Evolutionary conservation across 768 basidiomycete species (phyloP).

Genomic region (Xanthoconium stramineum): DNA sequence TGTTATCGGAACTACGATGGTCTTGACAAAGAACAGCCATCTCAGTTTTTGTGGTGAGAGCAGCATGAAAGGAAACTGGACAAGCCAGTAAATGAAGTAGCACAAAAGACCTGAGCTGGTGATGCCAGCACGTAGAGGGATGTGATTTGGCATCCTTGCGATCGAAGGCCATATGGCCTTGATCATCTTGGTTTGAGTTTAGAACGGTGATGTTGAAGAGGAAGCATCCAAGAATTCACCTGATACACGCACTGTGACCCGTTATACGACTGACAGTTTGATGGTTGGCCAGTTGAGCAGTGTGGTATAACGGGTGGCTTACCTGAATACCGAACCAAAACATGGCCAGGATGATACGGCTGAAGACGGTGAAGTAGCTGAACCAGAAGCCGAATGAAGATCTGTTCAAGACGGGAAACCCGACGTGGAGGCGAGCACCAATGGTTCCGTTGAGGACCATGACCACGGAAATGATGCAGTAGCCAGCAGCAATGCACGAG

Average conservation of each 20-base stretch:
- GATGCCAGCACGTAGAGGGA: constrained; percentile 56
- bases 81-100: constrained; percentile 74
- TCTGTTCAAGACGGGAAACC: constrained; percentile 72
- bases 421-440: constrained; percentile 75
- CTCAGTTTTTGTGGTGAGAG: constrained; percentile 76
- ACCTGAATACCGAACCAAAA: constrained; percentile 85
- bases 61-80: constrained; percentile 74
- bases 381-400: constrained; percentile 91
- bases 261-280: constrained; percentile 41
- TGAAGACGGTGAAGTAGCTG: constrained; percentile 82
- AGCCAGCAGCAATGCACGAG: constrained; percentile 66
- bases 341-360: constrained; percentile 70
- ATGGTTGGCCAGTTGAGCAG: neutral
- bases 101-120: constrained; percentile 70
- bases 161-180: constrained; percentile 83
- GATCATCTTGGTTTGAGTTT: constrained; percentile 45
- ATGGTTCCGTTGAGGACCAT: constrained; percentile 80
- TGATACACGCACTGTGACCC: constrained; percentile 76
- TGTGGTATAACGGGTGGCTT: neutral
- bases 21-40: constrained; percentile 73
- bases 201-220: neutral
- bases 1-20: constrained; percentile 57
- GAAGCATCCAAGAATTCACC: constrained; percentile 16
- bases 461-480: constrained; percentile 67
- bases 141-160: constrained; percentile 58